These are phyloP conservation scores for Jackrogersella multiformis DNA, from an alignment of 495 filamentous ascomycete genomes.

Conservation along the genomic window DNA sequence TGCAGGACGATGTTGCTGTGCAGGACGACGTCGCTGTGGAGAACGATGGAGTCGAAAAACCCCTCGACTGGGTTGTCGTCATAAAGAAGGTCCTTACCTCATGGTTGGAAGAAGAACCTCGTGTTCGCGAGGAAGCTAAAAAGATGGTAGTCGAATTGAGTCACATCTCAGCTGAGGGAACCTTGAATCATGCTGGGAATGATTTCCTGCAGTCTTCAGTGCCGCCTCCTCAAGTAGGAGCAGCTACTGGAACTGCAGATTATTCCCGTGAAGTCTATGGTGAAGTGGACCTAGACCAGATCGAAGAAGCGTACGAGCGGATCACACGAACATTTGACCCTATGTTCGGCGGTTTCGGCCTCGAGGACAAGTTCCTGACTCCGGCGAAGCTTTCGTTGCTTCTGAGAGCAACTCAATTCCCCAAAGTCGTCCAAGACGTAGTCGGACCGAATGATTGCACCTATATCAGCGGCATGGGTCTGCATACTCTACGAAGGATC, in stretches of 20 bases:
- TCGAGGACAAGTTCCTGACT: constrained; percentile 89
- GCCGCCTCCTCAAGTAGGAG: constrained; percentile 10
- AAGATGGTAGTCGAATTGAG: constrained; percentile 81
- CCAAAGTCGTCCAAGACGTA: constrained; percentile 78
- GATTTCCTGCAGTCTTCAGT: constrained; percentile 19
- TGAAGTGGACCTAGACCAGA: constrained; percentile 84
- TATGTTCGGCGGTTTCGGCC: constrained; percentile 79
- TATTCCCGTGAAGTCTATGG: constrained; percentile 48
- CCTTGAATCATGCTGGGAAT: constrained; percentile 60
- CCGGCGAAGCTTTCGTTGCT: constrained; percentile 86
- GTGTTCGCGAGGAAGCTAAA: constrained; percentile 81
- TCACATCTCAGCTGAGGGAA: constrained; percentile 88
- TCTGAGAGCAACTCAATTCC: constrained; percentile 77
- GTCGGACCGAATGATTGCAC: constrained; percentile 82
- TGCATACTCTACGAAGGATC: constrained; percentile 83
- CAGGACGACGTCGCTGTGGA: constrained; percentile 39
- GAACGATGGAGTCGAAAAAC: constrained; percentile 38
- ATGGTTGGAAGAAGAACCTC: constrained; percentile 84
- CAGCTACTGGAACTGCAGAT: constrained; percentile 15
- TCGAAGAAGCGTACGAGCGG: constrained; percentile 88
- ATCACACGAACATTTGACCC: constrained; percentile 82
- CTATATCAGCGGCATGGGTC: constrained; percentile 80
- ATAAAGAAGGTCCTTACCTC: constrained; percentile 80
- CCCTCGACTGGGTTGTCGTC: constrained; percentile 68
- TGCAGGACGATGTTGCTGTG: constrained; percentile 58